phyloP scores from a whole-genome alignment of 495 filamentous ascomycete species.

The Viridothelium virens region DNA sequence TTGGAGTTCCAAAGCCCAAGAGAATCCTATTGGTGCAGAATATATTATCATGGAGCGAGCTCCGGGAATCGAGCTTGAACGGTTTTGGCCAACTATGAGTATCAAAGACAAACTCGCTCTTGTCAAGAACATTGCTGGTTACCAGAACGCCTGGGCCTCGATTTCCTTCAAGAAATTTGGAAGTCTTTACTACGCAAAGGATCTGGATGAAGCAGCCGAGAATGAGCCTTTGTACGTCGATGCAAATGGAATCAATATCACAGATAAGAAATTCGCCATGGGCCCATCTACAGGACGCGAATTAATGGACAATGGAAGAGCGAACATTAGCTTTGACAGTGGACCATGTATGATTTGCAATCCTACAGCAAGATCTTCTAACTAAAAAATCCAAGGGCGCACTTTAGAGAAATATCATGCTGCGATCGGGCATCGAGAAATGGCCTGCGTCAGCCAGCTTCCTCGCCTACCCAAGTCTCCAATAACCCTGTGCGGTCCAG shows the following conservation, averaged over 20 bases:
- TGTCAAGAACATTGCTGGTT: slow-evolving; percentile 28
- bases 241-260: not conserved
- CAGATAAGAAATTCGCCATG: not conserved
- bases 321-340: not conserved
- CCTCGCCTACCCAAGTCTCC: not conserved
- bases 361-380: too few species aligned
- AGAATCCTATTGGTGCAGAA: slow-evolving; percentile 33
- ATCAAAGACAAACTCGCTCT: slow-evolving; percentile 22
- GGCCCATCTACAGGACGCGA: not conserved
- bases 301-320: not conserved
- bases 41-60: slow-evolving; percentile 38
- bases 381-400: not conserved
- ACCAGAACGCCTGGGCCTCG: slow-evolving; percentile 28
- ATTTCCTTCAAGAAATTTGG: slow-evolving; percentile 22
- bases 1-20: slow-evolving; percentile 26
- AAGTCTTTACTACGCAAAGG: not conserved
- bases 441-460: not conserved
- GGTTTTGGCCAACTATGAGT: slow-evolving; percentile 27
- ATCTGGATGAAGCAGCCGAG: not conserved
- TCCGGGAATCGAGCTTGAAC: slow-evolving; percentile 23
- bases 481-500: not conserved
- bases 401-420: not conserved
- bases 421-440: not conserved
- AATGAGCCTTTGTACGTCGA: not conserved
- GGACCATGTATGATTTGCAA: not conserved